Evolutionary conservation across 176 grass and related monocot genomes (phyloP).

Genomic region (Urochloa ruziziensis): DNA sequence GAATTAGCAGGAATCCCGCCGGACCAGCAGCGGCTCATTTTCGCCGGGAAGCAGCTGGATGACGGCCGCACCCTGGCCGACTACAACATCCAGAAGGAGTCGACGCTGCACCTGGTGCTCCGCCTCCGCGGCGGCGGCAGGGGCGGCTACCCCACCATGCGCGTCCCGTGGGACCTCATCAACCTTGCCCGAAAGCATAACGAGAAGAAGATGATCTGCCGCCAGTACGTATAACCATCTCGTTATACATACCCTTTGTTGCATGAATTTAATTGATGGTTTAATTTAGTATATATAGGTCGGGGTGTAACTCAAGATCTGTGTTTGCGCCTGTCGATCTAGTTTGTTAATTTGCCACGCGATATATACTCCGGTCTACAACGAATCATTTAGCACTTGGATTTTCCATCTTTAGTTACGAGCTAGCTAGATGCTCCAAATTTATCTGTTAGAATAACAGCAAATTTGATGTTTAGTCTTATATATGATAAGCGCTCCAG

Average conservation of each 20-base stretch:
- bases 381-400: not conserved
- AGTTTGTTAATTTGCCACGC: too few relatives aligned
- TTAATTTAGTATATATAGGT: not conserved
- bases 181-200: not conserved
- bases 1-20: conserved; percentile 26
- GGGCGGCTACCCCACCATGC: not conserved
- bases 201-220: conserved; percentile 2
- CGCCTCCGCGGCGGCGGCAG: conserved; percentile 43
- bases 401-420: not conserved
- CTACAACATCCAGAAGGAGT: conserved; percentile 63
- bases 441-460: not conserved
- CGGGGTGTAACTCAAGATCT: not conserved
- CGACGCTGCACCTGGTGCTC: conserved; percentile 51
- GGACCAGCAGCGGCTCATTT: conserved; percentile 65
- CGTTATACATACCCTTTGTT: not conserved
- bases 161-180: not conserved
- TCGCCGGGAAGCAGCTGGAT: conserved; percentile 57
- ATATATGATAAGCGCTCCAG: not conserved
- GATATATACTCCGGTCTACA: not conserved
- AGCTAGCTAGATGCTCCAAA: not conserved
- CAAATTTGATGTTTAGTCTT: not conserved
- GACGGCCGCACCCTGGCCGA: conserved; percentile 48
- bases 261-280: not conserved
- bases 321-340: too few relatives aligned
- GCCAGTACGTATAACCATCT: not conserved